A percentile compares a stretch with the other conserved stretches of the same genome.
These are phyloP conservation scores for Quercus ilex DNA, from an alignment of 306 rosid species.

Conservation along the genomic window DNA sequence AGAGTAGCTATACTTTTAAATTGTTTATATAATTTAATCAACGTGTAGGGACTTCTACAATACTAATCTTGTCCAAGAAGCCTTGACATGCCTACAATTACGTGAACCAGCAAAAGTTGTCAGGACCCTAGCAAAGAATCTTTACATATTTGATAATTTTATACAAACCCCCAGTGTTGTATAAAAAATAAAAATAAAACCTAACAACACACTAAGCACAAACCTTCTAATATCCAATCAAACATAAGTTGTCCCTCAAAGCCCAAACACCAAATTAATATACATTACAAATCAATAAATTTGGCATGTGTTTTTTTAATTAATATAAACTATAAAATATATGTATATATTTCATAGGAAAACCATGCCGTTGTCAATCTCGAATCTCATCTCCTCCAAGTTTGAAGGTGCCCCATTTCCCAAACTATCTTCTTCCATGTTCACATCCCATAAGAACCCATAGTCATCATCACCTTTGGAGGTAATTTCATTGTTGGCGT, in stretches of 20 bases:
- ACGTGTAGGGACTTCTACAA: background rate
- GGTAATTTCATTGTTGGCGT: slow-evolving; percentile 32
- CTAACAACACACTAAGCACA: background rate
- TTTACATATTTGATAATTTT: background rate
- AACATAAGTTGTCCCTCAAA: background rate
- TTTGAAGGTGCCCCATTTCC: slow-evolving; percentile 43
- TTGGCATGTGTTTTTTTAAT: background rate
- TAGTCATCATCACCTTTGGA: slow-evolving; percentile 54
- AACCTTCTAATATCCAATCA: slow-evolving; percentile 7
- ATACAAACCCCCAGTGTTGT: background rate
- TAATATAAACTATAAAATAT: background rate
- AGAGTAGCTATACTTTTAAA: background rate
- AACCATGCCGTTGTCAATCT: slow-evolving; percentile 58
- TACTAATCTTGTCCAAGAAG: background rate
- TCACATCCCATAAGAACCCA: slow-evolving; percentile 83
- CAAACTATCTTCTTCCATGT: slow-evolving; percentile 52
- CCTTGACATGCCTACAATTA: background rate
- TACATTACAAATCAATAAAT: background rate
- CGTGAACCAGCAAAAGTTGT: background rate
- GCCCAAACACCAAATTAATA: background rate
- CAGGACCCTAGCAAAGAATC: background rate
- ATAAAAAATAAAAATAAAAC: background rate
- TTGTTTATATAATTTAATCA: background rate
- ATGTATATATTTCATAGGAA: slow-evolving; percentile 33
- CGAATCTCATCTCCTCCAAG: slow-evolving; percentile 67